A percentile compares a stretch with the other conserved stretches of the same genome.
Conservation (phyloP, 306 rosid genomes). For the Citrullus colocynthis region DNA sequence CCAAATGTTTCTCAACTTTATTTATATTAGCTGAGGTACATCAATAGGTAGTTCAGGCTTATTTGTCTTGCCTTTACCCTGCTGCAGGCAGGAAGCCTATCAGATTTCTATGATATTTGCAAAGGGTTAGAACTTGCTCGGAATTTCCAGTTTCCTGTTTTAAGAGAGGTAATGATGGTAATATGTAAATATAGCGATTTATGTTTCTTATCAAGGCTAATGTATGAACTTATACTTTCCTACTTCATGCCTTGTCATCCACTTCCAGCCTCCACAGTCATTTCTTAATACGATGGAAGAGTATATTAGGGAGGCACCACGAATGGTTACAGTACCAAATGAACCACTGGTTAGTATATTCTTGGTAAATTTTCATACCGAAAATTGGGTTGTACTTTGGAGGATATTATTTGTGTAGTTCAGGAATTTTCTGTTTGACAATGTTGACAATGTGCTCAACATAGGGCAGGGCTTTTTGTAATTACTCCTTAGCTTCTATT, state of each 20-base stretch:
- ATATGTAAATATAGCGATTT: constrained; percentile 1
- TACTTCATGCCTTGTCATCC: constrained; percentile 11
- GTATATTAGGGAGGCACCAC: constrained; percentile 89
- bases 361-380: background rate
- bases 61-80: constrained; percentile 7
- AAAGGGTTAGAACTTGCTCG: constrained; percentile 95
- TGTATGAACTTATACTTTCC: background rate
- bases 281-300: constrained; percentile 95
- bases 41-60: background rate
- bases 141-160: constrained; percentile 92
- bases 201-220: constrained; percentile 3
- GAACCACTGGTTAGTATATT: constrained; percentile 74
- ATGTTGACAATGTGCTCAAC: no score
- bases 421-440: background rate
- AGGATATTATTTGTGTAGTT: background rate
- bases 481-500: no score
- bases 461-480: no score
- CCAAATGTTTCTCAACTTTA: background rate
- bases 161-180: constrained; percentile 56
- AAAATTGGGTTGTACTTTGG: background rate
- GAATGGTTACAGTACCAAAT: constrained; percentile 60
- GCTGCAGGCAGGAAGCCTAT: constrained; percentile 69
- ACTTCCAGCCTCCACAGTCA: constrained; percentile 86
- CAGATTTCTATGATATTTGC: constrained; percentile 88
- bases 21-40: background rate